These are phyloP conservation scores for Trichoderma sp. DNA, from an alignment of 2,329 filamentous ascomycete species.

Conservation along the genomic window DNA sequence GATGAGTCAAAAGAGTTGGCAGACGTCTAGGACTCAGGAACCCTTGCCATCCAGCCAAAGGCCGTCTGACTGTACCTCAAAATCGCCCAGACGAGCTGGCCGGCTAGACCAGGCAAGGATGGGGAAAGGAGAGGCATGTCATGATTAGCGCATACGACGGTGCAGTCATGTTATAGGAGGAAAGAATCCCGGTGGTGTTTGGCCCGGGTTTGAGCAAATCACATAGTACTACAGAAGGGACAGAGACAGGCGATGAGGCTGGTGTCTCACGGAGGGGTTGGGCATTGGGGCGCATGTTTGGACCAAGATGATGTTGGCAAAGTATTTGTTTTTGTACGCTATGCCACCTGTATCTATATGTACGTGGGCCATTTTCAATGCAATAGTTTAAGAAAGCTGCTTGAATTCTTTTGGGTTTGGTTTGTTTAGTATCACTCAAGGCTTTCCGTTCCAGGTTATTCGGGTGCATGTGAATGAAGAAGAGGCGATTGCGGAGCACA, in stretches of 20 bases:
- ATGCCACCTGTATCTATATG: slow-evolving; percentile 24
- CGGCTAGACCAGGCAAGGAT: slow-evolving; percentile 6
- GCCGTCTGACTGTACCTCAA: neutral
- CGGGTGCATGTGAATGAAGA: neutral
- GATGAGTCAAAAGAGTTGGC: slow-evolving; percentile 2
- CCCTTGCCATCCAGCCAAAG: slow-evolving; percentile 3
- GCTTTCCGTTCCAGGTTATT: neutral
- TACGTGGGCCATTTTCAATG: slow-evolving; percentile 6
- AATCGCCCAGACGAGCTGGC: neutral
- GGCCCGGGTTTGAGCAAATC: neutral
- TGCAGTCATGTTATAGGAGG: neutral
- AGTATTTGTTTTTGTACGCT: slow-evolving; percentile 15
- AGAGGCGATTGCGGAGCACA: neutral
- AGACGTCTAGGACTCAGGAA: slow-evolving; percentile 10
- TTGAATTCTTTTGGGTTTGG: too few relatives aligned
- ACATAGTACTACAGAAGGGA: neutral
- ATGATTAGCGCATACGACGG: neutral
- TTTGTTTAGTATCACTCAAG: neutral
- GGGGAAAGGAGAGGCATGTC: neutral
- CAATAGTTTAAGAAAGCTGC: slow-evolving; percentile 7
- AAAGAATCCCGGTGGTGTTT: neutral
- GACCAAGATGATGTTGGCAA: neutral
- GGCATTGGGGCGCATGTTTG: neutral
- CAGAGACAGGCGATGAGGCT: slow-evolving; percentile 2
- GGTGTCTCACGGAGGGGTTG: neutral